Evolutionary conservation across 768 basidiomycete genomes (phyloP), one percentile per base, ranked within the genome.

Genomic region (Podaxis sp.): DNA sequence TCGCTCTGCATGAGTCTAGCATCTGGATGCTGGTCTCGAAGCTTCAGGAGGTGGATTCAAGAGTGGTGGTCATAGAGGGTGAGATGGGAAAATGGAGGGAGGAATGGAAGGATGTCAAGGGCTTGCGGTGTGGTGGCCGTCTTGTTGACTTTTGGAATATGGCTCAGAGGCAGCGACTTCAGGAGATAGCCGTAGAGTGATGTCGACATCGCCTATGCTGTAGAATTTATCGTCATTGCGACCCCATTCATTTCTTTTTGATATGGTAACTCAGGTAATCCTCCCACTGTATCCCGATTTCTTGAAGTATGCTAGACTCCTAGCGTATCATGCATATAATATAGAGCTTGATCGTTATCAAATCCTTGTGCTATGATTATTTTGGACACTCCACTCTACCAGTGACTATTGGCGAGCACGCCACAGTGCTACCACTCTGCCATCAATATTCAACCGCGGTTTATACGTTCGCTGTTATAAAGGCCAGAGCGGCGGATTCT

Each of bases 11-110:
- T 37, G 64, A 68, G 16, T 72, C 72, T 36, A 56, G 65, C 27
- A 68, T 73, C 21, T 74, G 71, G 73, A 61, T 62, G 35, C 42
- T 65, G 25, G 56, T 72, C 56, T 59, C 42, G 37, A 63, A 64
- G 25, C 35, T 73, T 28, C 55, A 64, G 23, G 63, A 56, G 27
- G 42, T 59, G 23, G 72, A 73, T 54, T 37, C 59, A 21, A 66
- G 73, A 55, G 54, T 74, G 16, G 27, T 69, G 2, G 21, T 73
- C n/a, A n/a, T 64, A 3, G 63, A 61, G 9, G 73, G 70, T 5
- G 47, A 59, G 48, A 62, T 61, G 51, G 68, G 64, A 2, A 63
- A 64, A 35, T 72, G 71, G 71, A 67, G 57, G 36, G 61, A 64
- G n/a, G 71, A 64, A 38, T 70, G 69, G 68, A 58, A 63, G 62